Conservation (phyloP, 148 eudicot genomes). For the Salicornia ramosissima region DNA sequence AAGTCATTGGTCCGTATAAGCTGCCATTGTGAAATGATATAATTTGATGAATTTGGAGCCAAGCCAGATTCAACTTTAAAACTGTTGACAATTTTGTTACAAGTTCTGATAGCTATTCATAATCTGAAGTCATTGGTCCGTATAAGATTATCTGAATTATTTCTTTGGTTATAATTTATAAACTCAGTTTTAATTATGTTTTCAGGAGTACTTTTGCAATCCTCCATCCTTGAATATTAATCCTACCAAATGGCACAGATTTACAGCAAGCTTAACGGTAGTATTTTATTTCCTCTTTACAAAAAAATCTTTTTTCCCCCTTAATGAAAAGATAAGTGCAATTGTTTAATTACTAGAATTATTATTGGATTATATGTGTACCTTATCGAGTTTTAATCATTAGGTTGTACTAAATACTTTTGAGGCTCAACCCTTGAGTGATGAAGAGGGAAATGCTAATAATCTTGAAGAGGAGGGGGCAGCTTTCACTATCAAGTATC, state of each 20-base stretch:
- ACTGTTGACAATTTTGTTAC: too few species aligned
- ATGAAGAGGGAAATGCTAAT: constrained; percentile 88
- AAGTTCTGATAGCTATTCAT: too few species aligned
- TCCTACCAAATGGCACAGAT: constrained; percentile 81
- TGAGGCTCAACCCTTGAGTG: constrained; percentile 97
- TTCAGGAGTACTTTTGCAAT: constrained; percentile 82
- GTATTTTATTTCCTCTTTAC: constrained; percentile 1
- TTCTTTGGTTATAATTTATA: too few species aligned
- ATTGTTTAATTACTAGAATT: not conserved
- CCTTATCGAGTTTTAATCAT: constrained; percentile 15
- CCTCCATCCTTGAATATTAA: constrained; percentile 63
- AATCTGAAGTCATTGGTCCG: too few species aligned
- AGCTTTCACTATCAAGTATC: constrained; percentile 89
- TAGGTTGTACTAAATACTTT: constrained; percentile 85
- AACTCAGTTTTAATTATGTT: constrained; percentile 2
- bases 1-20: too few species aligned
- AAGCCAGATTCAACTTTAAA: too few species aligned
- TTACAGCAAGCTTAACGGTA: constrained; percentile 82
- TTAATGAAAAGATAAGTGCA: not conserved
- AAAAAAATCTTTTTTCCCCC: not conserved
- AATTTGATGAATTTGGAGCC: too few species aligned
- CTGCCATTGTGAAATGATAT: too few species aligned
- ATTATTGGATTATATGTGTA: not conserved
- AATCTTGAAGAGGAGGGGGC: constrained; percentile 88
- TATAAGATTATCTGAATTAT: too few species aligned